These are phyloP conservation scores for Postia placenta DNA, from an alignment of 768 basidiomycete genomes.

Conservation along the genomic window DNA sequence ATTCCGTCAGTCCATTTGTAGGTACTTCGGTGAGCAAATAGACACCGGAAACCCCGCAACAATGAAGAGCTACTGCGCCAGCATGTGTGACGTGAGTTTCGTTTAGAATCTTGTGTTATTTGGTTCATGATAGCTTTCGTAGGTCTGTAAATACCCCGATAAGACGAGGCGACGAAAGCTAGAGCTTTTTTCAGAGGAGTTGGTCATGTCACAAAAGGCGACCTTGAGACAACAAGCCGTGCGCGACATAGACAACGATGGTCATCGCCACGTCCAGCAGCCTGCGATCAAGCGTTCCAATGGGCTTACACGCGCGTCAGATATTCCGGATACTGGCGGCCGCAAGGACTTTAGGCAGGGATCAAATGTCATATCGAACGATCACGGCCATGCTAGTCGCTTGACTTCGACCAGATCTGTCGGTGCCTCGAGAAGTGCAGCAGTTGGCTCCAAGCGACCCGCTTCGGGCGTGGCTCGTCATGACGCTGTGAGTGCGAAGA, in stretches of 20 bases:
- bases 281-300: too few species aligned
- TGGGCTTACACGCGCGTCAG: too few species aligned
- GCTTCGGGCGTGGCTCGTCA: too few species aligned
- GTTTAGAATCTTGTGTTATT: neutral
- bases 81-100: slow-evolving; percentile 73
- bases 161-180: slow-evolving; percentile 46
- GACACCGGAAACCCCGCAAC: slow-evolving; percentile 39
- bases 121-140: neutral
- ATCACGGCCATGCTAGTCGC: too few species aligned
- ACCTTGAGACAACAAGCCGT: neutral
- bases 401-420: too few species aligned
- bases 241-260: slow-evolving; percentile 1
- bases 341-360: too few species aligned
- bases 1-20: slow-evolving; percentile 57
- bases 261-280: neutral
- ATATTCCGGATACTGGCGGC: too few species aligned
- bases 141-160: slow-evolving; percentile 79
- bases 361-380: too few species aligned
- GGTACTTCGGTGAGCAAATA: slow-evolving; percentile 73
- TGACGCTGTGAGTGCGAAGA: slow-evolving; percentile 3
- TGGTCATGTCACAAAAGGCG: slow-evolving; percentile 19
- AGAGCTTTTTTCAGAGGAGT: slow-evolving; percentile 41
- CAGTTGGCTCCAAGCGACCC: too few species aligned
- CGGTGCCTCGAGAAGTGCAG: too few species aligned
- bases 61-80: slow-evolving; percentile 51